Base-by-base conservation (phyloP, 345 rosid species). In the Nephelium lappaceum region DNA sequence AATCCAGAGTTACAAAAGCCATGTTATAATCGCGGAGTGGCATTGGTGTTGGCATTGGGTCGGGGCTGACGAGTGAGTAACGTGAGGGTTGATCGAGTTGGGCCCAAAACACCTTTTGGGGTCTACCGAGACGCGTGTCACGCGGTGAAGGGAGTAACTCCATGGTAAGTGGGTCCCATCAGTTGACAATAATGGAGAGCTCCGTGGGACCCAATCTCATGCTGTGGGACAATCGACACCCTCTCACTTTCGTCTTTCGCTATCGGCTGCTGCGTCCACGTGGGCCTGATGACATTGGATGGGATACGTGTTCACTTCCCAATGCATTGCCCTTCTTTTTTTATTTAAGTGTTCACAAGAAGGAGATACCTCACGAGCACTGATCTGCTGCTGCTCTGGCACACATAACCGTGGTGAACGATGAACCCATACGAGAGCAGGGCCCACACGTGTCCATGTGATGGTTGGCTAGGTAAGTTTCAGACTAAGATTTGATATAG, bases 221-320 rank as follows among this genome's bases (percentile, higher is more conserved):
- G 70, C 23, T 53, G 23, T 57, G 83, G 73, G 78, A 55, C 67
- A 49, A 67, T 31, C 24, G 67, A 80, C 83, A 80, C 76, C 76
- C 36, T 57, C 69, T 73, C n/a, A 15, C n/a, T 15, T 51, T 51
- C n/a, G 69, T 69, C n/a, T 15, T 51, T 51, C n/a, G 69, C 72
- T 69, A 74, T 73, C 24, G 76, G 82, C 39, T 47, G 7, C 63
- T 36, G 81, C n/a, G 63, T 45, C 74, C 81, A 83, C 69, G 80
- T 78, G 79, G 78, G 72, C 24, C 1, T 38, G 36, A 63, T 24
- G 25, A 38, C 43, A 67, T 9, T 41, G 39, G 66, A 67, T 8
- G 39, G 23, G 36, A 76, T 83, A 83, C 82, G 84, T 80, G 88
- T 85, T 47, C 71, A 57, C 66, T 69, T 77, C 69, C 80, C 85